A percentile compares a stretch with the other conserved stretches of the same genome.
Conservation (phyloP, 768 basidiomycete species). For the Suillus spraguei region DNA sequence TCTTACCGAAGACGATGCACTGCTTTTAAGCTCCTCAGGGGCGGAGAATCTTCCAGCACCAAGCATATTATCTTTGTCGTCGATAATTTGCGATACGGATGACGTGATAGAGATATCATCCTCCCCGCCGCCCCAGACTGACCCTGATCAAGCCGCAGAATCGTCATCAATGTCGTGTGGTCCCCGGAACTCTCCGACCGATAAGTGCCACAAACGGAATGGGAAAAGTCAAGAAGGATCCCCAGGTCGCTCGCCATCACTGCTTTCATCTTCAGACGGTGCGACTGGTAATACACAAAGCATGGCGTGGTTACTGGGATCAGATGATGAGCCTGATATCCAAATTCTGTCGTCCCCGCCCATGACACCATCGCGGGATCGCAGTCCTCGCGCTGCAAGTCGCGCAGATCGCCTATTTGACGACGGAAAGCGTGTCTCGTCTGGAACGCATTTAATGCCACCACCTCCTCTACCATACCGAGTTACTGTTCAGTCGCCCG, state of each 20-base stretch:
- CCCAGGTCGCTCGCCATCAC: constrained; percentile 22
- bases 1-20: not conserved
- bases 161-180: not conserved
- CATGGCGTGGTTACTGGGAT: constrained; percentile 70
- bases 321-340: constrained; percentile 59
- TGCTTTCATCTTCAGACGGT: constrained; percentile 12
- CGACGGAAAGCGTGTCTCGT: constrained; percentile 22
- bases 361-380: constrained; percentile 16
- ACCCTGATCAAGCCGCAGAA: not conserved
- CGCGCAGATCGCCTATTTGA: constrained; percentile 4
- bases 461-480: constrained; percentile 38
- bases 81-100: constrained; percentile 21
- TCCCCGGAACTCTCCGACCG: not conserved
- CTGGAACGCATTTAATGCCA: constrained; percentile 29
- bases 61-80: constrained; percentile 23
- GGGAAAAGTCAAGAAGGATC: constrained; percentile 11
- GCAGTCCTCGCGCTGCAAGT: constrained; percentile 1
- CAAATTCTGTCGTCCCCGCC: constrained; percentile 59
- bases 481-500: constrained; percentile 23
- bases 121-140: constrained; percentile 19
- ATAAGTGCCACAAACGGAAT: not conserved
- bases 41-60: constrained; percentile 13
- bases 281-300: constrained; percentile 32
- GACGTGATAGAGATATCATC: constrained; percentile 37
- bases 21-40: constrained; percentile 5